Percentiles rank a stretch among this genome's conserved stretches.
Conservation (phyloP, 495 filamentous ascomycete species). For the Aspergillus asperescens region DNA sequence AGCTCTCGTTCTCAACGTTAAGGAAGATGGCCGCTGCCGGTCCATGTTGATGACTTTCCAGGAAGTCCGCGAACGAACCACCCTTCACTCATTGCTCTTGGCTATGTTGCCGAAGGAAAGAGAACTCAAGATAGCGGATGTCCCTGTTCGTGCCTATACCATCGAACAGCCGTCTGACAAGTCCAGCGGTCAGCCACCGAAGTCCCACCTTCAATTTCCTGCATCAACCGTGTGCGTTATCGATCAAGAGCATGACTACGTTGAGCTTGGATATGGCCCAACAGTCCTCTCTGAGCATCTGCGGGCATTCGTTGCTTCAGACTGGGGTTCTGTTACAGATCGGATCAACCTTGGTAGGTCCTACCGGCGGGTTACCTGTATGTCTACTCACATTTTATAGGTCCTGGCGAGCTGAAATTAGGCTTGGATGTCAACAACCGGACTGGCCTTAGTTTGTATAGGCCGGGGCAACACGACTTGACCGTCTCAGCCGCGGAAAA, state of each 20-base stretch:
- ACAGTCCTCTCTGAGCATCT: constrained; percentile 67
- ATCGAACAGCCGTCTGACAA: constrained; percentile 52
- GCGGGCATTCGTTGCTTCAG: constrained; percentile 60
- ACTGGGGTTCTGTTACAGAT: constrained; percentile 66
- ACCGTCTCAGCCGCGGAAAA: constrained; percentile 65
- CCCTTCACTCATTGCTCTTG: constrained; percentile 61
- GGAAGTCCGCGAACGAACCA: constrained; percentile 58
- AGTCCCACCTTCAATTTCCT: constrained; percentile 38
- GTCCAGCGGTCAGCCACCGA: constrained; percentile 23
- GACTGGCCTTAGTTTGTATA: constrained; percentile 57
- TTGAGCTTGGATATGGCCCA: constrained; percentile 42
- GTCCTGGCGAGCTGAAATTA: constrained; percentile 66
- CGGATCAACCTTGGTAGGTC: constrained; percentile 60
- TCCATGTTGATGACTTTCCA: constrained; percentile 71
- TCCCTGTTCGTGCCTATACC: constrained; percentile 54
- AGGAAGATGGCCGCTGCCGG: constrained; percentile 56
- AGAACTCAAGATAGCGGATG: constrained; percentile 58
- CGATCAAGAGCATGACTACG: constrained; percentile 43
- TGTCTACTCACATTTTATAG: constrained; percentile 24
- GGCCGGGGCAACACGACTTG: constrained; percentile 60
- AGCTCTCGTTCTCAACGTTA: constrained; percentile 63
- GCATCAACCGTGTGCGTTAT: constrained; percentile 45
- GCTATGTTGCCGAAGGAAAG: constrained; percentile 56
- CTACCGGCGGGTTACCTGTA: not conserved
- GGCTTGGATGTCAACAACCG: constrained; percentile 52